A percentile compares a stretch with the other conserved stretches of the same genome.
Conservation (phyloP, 2,329 filamentous ascomycete genomes). For the Botrytis cinerea region DNA sequence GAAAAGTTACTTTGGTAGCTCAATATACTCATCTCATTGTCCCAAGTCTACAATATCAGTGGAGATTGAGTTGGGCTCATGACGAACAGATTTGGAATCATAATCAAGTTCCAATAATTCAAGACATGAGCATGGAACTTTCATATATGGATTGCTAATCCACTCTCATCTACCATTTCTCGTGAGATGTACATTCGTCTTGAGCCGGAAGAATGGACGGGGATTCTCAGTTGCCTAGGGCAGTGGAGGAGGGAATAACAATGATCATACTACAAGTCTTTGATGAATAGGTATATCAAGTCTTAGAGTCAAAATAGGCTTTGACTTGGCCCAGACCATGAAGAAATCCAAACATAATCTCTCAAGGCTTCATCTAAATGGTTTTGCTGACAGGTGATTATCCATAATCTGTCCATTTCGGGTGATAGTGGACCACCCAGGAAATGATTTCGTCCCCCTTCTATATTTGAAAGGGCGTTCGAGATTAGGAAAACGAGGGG, state of each 20-base stretch:
- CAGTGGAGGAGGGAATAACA: background rate
- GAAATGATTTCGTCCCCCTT: too few species aligned
- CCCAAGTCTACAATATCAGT: too few species aligned
- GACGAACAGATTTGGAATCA: too few species aligned
- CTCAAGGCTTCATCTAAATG: background rate
- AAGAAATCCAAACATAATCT: background rate
- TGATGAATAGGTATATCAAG: background rate
- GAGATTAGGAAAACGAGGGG: background rate
- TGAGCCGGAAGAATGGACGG: background rate
- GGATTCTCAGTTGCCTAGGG: background rate
- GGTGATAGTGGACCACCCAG: background rate
- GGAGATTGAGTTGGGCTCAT: too few species aligned
- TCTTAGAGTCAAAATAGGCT: background rate
- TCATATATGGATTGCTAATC: background rate
- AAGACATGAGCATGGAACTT: too few species aligned
- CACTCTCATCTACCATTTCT: background rate
- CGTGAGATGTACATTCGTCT: background rate
- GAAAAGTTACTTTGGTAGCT: too few species aligned
- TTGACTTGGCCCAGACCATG: background rate
- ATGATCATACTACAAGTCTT: background rate
- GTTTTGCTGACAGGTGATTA: background rate
- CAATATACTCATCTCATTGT: too few species aligned
- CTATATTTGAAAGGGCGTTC: background rate
- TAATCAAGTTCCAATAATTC: too few species aligned
- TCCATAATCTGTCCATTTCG: background rate